These are phyloP conservation scores for Lactarius evosmus DNA, from an alignment of 768 basidiomycete genomes.

Conservation along the genomic window DNA sequence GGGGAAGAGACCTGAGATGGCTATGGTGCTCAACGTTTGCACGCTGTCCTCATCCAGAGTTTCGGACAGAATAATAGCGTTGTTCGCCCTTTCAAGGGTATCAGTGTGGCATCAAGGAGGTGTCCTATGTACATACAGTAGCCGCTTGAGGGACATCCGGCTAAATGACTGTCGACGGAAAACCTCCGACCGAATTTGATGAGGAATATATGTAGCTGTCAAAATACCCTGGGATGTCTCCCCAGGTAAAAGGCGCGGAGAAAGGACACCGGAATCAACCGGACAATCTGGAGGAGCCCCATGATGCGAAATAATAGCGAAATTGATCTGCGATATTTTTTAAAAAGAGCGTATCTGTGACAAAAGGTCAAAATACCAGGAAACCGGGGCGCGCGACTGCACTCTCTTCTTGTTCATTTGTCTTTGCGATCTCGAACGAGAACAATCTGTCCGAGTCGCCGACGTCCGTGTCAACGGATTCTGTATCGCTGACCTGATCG, in stretches of 20 bases:
- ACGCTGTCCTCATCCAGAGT: slow-evolving; percentile 6
- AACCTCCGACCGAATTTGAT: neutral
- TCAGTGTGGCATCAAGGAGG: neutral
- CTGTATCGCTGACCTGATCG: slow-evolving; percentile 32
- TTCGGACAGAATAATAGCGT: slow-evolving; percentile 3
- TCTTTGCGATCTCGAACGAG: slow-evolving; percentile 52
- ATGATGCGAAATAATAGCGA: neutral
- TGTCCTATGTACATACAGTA: neutral
- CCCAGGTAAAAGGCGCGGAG: slow-evolving; percentile 17
- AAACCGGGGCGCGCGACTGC: slow-evolving; percentile 45
- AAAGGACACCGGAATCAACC: neutral
- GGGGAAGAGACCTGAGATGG: neutral
- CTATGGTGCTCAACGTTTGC: neutral
- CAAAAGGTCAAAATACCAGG: slow-evolving; percentile 35
- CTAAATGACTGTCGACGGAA: neutral
- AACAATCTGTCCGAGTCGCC: slow-evolving; percentile 47
- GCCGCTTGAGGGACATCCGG: neutral
- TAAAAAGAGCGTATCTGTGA: neutral
- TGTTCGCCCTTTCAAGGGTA: slow-evolving; percentile 4
- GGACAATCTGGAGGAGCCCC: neutral
- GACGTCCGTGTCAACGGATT: slow-evolving; percentile 38
- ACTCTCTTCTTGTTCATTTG: slow-evolving; percentile 51
- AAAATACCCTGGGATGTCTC: slow-evolving; percentile 28
- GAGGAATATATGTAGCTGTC: slow-evolving; percentile 4
- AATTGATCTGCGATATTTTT: slow-evolving; percentile 2